Base-by-base conservation (phyloP, 2,329 filamentous ascomycete species). In the Fusarium mangiferae region DNA sequence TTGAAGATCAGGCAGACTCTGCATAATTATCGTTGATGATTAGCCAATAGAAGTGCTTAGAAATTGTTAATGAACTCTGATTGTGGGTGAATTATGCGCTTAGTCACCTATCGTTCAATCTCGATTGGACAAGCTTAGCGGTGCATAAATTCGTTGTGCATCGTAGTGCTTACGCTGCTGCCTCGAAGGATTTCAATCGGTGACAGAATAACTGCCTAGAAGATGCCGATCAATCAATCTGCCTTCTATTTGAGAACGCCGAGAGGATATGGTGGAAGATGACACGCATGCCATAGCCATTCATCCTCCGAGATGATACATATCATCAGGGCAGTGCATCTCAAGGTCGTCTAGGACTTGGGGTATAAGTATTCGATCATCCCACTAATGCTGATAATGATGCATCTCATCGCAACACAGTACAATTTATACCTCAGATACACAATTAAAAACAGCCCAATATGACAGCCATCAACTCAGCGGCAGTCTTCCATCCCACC, bases 21-120 rank as follows among this genome's bases (percentile, higher is more conserved):
- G 33, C 3, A 8, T 26, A 17, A 28, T 3, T 26, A 9, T 15
- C 13, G 20, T 7, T 12, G 0, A 4, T 12, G 0, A 4, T 6
- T 0, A 14, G 12, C 24, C 35, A 28, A 55, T 39, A 2, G 1
- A 14, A 14, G 7, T 14, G 7, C 0, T 13, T 5, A 1, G 2
- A 41, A 30, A 41, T 13, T 28, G 14, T 28, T 30, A n/a, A 17
- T n/a, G 20, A 11, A 22, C 6, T 0, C 0, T 4, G 9, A 12
- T 20, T 26, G 20, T 17, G 18, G 5, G 7, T 8, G 12, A 2
- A 0, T 22, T 18, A 7, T 5, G 10, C 10, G 51, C 51, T 38
- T 26, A 28, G 35, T 28, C 24, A 26, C 6, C 3, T 5, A 4
- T 20, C 12, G 3, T 4, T 2, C 2, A 7, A 39, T 4, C 22